Percentiles rank a stretch among this genome's conserved stretches.
Conservation (phyloP, 257 asterid genomes). For the Solanum sitiens region DNA sequence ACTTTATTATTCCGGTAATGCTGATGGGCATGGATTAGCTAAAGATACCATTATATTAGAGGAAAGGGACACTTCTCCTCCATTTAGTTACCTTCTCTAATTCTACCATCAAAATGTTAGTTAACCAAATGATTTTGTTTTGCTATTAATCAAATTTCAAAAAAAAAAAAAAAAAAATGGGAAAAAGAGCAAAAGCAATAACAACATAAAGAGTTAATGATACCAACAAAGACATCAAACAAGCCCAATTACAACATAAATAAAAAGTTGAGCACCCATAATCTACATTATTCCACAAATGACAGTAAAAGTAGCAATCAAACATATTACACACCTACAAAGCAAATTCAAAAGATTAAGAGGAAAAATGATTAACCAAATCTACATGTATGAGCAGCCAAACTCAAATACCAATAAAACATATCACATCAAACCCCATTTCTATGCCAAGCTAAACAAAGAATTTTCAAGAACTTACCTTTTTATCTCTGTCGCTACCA, state of each 20-base stretch:
- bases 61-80: neutral
- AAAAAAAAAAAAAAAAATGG: no score
- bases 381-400: neutral
- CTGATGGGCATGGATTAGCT: neutral
- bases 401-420: neutral
- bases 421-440: neutral
- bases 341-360: neutral
- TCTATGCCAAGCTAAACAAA: neutral
- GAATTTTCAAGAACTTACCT: slow-evolving; percentile 12
- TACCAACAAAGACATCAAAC: no score
- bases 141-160: no score
- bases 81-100: neutral
- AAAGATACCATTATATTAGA: neutral
- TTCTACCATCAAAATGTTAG: neutral
- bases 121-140: no score
- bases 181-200: no score
- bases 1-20: neutral
- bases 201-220: no score
- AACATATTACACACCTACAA: neutral
- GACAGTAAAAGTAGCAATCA: neutral
- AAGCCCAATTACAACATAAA: no score
- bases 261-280: no score
- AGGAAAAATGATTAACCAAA: neutral
- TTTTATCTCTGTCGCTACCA: slow-evolving; percentile 19
- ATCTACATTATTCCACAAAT: no score